phyloP scores from a whole-genome alignment of 2,329 filamentous ascomycete genomes.

The Sclerotinia borealis region DNA sequence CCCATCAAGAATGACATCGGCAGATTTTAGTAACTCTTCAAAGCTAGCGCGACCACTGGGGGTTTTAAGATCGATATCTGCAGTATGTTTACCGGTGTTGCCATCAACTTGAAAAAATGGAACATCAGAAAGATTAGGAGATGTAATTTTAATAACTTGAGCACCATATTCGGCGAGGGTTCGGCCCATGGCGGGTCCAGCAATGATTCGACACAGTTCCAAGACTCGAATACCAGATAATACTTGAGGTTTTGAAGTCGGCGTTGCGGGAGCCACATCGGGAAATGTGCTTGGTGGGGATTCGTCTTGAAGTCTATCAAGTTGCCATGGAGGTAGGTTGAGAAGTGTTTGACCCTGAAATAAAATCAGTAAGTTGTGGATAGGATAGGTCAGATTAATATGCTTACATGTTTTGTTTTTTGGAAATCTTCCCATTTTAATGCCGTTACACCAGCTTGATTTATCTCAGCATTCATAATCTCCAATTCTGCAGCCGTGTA shows the following conservation, averaged over 20 bases:
- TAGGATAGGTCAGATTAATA: not conserved
- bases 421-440: constrained; percentile 55
- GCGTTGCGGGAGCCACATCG: constrained; percentile 25
- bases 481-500: constrained; percentile 53
- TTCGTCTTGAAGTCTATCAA: constrained; percentile 43
- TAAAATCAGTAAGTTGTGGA: not conserved
- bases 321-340: constrained; percentile 39
- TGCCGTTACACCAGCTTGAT: constrained; percentile 55
- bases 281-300: constrained; percentile 38
- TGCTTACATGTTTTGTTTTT: constrained; percentile 46
- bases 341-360: constrained; percentile 37
- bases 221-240: constrained; percentile 63
- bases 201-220: constrained; percentile 70
- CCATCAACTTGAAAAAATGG: constrained; percentile 68
- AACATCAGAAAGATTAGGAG: constrained; percentile 60
- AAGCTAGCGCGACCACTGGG: constrained; percentile 48
- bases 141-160: constrained; percentile 66
- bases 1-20: constrained; percentile 62
- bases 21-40: constrained; percentile 52
- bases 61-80: constrained; percentile 56
- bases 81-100: constrained; percentile 64
- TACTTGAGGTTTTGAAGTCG: constrained; percentile 21
- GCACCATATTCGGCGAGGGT: constrained; percentile 71
- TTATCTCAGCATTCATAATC: constrained; percentile 46
- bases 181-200: constrained; percentile 65